A percentile compares a stretch with the other conserved stretches of the same genome.
phyloP scores from a whole-genome alignment of 2,329 filamentous ascomycete species.

The Colletotrichum sidae region DNA sequence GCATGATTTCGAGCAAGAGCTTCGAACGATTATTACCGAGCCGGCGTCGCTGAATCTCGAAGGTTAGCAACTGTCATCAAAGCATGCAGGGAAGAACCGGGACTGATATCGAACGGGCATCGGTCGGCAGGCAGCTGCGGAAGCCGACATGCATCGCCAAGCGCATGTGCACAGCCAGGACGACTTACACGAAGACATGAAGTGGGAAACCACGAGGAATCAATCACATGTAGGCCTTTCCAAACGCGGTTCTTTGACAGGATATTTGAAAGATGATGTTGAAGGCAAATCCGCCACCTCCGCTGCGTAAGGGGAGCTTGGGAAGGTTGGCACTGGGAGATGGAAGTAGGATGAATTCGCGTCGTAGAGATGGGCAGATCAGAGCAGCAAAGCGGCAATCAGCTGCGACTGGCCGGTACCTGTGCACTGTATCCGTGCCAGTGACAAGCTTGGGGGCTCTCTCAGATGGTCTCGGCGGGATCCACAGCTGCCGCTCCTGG shows the following conservation, averaged over 20 bases:
- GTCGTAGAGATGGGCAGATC: constrained; percentile 18
- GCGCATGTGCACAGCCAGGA: constrained; percentile 14
- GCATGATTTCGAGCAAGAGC: constrained; percentile 41
- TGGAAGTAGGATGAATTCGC: constrained; percentile 9
- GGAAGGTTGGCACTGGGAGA: constrained; percentile 3
- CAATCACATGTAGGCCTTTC: constrained; percentile 15
- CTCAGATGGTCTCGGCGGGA: background rate
- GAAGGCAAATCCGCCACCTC: constrained; percentile 25
- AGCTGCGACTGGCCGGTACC: constrained; percentile 23
- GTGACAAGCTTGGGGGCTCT: no score
- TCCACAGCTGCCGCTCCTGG: constrained; percentile 26
- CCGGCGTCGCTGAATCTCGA: constrained; percentile 5
- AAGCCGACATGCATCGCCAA: constrained; percentile 11
- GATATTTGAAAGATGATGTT: constrained; percentile 6
- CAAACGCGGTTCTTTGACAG: background rate
- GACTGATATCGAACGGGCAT: no score
- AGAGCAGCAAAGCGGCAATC: constrained; percentile 31
- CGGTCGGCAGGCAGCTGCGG: constrained; percentile 1
- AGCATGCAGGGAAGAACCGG: background rate
- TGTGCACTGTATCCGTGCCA: no score
- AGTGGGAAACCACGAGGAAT: background rate
- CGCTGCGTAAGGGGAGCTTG: constrained; percentile 5
- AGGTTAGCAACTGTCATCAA: background rate
- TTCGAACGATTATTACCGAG: constrained; percentile 28
- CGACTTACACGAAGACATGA: constrained; percentile 27